Conservation (phyloP, 73 alveolate species). For the Paramecium octaurelia region DNA sequence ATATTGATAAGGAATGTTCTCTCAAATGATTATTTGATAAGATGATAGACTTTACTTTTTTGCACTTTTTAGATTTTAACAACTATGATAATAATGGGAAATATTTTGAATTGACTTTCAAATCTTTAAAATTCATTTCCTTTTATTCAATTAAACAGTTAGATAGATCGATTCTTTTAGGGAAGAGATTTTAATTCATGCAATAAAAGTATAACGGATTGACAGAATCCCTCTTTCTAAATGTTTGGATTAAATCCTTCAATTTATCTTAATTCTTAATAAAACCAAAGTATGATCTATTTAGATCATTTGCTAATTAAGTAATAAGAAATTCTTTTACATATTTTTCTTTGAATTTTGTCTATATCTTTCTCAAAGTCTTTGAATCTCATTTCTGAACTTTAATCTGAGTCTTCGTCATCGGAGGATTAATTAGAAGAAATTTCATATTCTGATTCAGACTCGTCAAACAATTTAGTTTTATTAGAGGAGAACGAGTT, state of each 20-base stretch:
- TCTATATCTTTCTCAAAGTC: neutral
- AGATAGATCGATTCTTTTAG: slow-evolving; percentile 24
- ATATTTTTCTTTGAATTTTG: neutral
- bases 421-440: neutral
- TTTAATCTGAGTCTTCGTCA: neutral
- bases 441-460: neutral
- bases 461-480: neutral
- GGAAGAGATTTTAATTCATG: slow-evolving; percentile 19
- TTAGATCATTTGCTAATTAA: neutral
- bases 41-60: neutral
- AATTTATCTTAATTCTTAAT: neutral
- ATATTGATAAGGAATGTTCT: neutral
- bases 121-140: neutral
- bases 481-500: neutral
- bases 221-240: neutral
- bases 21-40: neutral
- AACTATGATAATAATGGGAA: neutral
- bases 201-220: slow-evolving; percentile 16
- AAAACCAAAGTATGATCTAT: neutral
- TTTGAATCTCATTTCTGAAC: neutral
- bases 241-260: neutral
- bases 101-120: neutral
- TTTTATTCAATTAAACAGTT: neutral
- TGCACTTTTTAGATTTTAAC: neutral
- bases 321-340: neutral